Percentiles rank a stretch among this genome's conserved stretches.
These are phyloP conservation scores for Melaleuca quinquenervia DNA, from an alignment of 345 rosid genomes.

Conservation along the genomic window DNA sequence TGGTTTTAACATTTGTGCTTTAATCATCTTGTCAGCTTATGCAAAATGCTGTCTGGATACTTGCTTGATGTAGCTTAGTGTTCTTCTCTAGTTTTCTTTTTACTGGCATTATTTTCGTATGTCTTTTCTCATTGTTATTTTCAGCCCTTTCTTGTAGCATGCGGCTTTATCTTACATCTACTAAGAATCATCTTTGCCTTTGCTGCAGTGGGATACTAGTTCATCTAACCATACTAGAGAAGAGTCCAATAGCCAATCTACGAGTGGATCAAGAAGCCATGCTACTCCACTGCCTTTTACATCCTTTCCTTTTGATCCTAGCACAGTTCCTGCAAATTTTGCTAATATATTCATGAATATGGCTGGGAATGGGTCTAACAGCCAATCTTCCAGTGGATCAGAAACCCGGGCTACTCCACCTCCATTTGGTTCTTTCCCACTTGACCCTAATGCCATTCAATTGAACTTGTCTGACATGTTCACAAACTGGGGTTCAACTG, in stretches of 20 bases:
- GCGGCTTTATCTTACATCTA: not conserved
- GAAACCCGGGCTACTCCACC: not conserved
- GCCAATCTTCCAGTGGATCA: constrained; percentile 11
- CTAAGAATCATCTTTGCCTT: constrained; percentile 8
- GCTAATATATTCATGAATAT: constrained; percentile 6
- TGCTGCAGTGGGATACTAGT: constrained; percentile 6
- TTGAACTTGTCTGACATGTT: constrained; percentile 2
- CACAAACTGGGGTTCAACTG: not conserved
- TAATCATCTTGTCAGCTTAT: not conserved
- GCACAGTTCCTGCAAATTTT: not conserved
- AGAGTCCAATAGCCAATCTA: constrained; percentile 15
- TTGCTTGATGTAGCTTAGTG: not conserved
- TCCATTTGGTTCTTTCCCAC: constrained; percentile 1
- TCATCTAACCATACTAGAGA: constrained; percentile 15
- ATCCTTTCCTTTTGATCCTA: not conserved
- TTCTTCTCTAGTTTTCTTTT: not conserved
- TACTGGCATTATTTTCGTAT: not conserved
- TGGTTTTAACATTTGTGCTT: not conserved
- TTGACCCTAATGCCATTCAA: not conserved
- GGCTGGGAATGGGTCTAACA: not conserved
- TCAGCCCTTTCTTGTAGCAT: not conserved
- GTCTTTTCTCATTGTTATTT: not conserved
- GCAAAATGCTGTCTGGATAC: not conserved
- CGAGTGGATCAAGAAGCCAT: constrained; percentile 4
- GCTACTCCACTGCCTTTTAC: not conserved